phyloP scores from a whole-genome alignment of 75 land plant species.

The Picea sitchensis region DNA sequence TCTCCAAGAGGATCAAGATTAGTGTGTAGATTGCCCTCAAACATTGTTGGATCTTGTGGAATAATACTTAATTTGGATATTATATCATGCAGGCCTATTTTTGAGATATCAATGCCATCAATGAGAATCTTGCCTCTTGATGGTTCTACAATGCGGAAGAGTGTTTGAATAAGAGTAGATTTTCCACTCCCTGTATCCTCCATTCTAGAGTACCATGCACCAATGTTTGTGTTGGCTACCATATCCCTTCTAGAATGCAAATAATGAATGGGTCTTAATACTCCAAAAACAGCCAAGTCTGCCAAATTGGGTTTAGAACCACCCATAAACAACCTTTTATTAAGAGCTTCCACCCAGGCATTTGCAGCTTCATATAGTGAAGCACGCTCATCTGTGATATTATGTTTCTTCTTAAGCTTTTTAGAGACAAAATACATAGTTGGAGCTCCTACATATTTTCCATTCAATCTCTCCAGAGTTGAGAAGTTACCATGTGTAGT shows the following conservation, averaged over 20 bases:
- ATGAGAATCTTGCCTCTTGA: slow-evolving; percentile 23
- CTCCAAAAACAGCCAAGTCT: slow-evolving; percentile 95
- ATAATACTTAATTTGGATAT: slow-evolving; percentile 70
- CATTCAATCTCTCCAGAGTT: slow-evolving; percentile 69
- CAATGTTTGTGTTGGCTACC: slow-evolving; percentile 81
- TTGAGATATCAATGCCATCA: background rate
- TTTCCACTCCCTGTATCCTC: slow-evolving; percentile 88
- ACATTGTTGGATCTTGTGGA: slow-evolving; percentile 89
- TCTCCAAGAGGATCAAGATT: slow-evolving; percentile 77
- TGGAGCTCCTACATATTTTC: slow-evolving; percentile 89
- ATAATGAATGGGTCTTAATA: slow-evolving; percentile 79
- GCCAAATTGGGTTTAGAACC: slow-evolving; percentile 92
- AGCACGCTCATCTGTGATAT: slow-evolving; percentile 89
- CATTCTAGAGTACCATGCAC: slow-evolving; percentile 80
- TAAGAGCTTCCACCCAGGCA: slow-evolving; percentile 83
- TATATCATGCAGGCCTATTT: slow-evolving; percentile 64
- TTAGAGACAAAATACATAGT: slow-evolving; percentile 94
- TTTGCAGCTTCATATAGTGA: slow-evolving; percentile 87
- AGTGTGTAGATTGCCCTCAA: slow-evolving; percentile 69
- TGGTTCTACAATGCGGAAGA: slow-evolving; percentile 75
- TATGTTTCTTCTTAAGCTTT: slow-evolving; percentile 86
- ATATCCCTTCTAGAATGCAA: slow-evolving; percentile 81
- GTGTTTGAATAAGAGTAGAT: slow-evolving; percentile 77
- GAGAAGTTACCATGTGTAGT: slow-evolving; percentile 94
- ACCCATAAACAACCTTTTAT: slow-evolving; percentile 79